phyloP scores from a whole-genome alignment of 345 rosid species.

The Citropsis articulata region DNA sequence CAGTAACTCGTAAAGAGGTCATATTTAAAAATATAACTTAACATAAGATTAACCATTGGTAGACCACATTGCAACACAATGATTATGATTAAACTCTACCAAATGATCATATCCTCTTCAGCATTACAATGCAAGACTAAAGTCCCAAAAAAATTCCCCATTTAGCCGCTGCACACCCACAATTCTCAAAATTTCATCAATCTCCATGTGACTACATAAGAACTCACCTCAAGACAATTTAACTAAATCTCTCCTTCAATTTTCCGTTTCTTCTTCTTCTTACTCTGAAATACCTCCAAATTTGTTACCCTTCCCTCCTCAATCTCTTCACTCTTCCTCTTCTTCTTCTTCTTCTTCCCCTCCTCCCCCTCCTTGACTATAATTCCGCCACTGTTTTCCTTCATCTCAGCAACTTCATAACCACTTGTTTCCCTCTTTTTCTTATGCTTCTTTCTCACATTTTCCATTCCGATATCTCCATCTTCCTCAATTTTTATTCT shows the following conservation, averaged over 20 bases:
- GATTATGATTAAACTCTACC: neutral
- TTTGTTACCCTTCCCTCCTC: constrained; percentile 18
- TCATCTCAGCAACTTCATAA: neutral
- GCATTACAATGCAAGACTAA: neutral
- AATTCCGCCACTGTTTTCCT: neutral
- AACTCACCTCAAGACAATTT: neutral
- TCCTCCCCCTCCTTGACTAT: constrained; percentile 1
- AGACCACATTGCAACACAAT: neutral
- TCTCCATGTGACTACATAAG: neutral
- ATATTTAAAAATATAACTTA: neutral
- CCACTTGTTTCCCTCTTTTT: neutral
- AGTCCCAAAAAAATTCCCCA: neutral
- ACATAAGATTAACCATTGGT: neutral
- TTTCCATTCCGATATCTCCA: constrained; percentile 8
- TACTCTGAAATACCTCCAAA: constrained; percentile 30
- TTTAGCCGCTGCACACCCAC: neutral
- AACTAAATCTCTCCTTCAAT: constrained; percentile 5
- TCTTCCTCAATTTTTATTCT: constrained; percentile 4
- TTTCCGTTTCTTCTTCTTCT: constrained; percentile 42
- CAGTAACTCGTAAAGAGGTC: neutral
- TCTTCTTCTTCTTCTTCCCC: constrained; percentile 8
- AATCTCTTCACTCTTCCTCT: constrained; percentile 28
- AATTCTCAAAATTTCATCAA: neutral
- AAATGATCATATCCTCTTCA: neutral
- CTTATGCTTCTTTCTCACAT: constrained; percentile 15